These are phyloP conservation scores for Eucalyptus shirleyi DNA, from an alignment of 345 rosid species.

Conservation along the genomic window DNA sequence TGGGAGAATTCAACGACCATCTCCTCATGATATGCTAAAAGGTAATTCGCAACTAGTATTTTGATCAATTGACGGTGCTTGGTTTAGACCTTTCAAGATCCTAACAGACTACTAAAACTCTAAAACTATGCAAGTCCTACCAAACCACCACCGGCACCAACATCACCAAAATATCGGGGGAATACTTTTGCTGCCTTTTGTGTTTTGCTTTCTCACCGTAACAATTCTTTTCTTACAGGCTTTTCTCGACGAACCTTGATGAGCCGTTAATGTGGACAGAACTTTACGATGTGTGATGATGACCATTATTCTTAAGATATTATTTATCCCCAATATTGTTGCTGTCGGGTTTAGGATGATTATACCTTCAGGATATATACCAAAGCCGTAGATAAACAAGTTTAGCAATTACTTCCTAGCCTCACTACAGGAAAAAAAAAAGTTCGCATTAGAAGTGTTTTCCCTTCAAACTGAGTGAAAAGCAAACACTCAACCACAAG, in stretches of 20 bases:
- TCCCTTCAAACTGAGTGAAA: no score
- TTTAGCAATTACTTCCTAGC: no score
- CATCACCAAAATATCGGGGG: neutral
- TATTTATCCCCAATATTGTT: no score
- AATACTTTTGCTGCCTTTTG: neutral
- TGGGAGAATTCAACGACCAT: neutral
- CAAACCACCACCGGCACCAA: neutral
- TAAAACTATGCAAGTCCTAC: neutral
- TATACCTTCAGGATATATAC: no score
- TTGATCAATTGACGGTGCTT: neutral
- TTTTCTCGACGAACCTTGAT: neutral
- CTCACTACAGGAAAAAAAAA: no score
- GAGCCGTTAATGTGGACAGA: no score
- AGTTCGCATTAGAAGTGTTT: no score
- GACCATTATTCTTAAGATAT: no score
- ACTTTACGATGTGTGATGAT: no score
- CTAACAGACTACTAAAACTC: neutral
- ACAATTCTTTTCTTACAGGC: neutral
- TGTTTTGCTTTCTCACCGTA: neutral
- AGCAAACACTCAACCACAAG: no score
- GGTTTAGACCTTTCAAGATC: neutral
- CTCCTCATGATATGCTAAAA: neutral
- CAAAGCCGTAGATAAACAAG: no score
- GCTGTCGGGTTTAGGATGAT: no score
- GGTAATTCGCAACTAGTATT: neutral